Percentiles rank a stretch among this genome's conserved stretches.
Evolutionary conservation across 148 eudicot genomes (phyloP).

Genomic region (Fagopyrum esculentum): DNA sequence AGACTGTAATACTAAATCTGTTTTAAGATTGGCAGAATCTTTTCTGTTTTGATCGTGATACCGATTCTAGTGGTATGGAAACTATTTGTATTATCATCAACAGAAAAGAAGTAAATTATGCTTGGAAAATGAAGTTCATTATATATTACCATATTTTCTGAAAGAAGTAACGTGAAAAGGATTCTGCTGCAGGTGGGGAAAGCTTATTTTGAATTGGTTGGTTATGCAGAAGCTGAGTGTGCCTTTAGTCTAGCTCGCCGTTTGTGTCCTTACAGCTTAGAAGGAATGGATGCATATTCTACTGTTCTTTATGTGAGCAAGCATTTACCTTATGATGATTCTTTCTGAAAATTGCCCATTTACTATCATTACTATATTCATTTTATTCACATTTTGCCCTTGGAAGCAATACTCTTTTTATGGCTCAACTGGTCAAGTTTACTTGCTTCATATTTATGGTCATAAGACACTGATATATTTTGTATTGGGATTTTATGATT

Average conservation of each 20-base stretch:
- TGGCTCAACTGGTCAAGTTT: neutral
- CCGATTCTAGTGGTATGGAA: neutral
- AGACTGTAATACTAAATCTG: neutral
- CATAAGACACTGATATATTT: neutral
- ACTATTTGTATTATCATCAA: neutral
- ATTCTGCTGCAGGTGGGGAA: slow-evolving; percentile 67
- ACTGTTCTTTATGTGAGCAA: slow-evolving; percentile 88
- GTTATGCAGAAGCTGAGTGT: slow-evolving; percentile 91
- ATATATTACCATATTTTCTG: neutral
- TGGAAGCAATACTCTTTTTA: neutral
- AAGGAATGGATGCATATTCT: slow-evolving; percentile 95
- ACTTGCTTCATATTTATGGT: neutral
- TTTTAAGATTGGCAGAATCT: neutral
- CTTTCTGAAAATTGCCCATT: neutral
- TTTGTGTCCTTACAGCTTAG: slow-evolving; percentile 84
- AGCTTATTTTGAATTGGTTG: slow-evolving; percentile 84
- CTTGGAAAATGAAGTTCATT: slow-evolving; percentile 1
- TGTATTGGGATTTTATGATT: neutral
- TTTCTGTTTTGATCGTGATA: neutral
- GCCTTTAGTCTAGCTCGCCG: slow-evolving; percentile 87
- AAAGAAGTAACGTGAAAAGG: slow-evolving; percentile 7
- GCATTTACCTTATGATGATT: neutral
- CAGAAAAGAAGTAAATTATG: neutral
- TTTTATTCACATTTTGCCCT: neutral
- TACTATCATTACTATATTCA: neutral